Base-by-base conservation (phyloP, 2,329 filamentous ascomycete species). In the Pezicula carpinea region DNA sequence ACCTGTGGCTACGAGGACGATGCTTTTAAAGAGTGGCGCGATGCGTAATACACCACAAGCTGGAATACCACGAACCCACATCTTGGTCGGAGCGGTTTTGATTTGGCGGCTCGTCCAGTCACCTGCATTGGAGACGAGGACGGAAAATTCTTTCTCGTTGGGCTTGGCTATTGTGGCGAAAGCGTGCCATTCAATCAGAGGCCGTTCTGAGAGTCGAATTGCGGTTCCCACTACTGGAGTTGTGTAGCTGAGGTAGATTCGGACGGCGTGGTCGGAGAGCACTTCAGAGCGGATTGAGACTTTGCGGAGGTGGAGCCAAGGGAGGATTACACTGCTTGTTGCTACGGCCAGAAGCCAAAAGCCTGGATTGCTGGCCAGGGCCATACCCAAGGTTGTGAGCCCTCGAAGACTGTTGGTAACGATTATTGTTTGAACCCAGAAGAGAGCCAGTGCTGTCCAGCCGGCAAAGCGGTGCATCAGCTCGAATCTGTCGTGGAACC, bases 31-130 rank as follows among this genome's bases (percentile, higher is more conserved):
- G 22, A 89, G 71, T 0, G 77, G 75, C 31, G 84, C 80, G 47
- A 85, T 74, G 55, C 83, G 79, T 58, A 86, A 76, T 29, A 89
- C 82, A 34, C 85, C 85, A 50, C 76, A 80, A 3, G 81, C 75
- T 1, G 85, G 82, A 0, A 83, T 72, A 8, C 85, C 85, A 38
- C 83, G 79, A 5, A 84, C 79, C 81, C 82, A 90, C 39, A 89
- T 66, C 43, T 76, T 66, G 1, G 68, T 74, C 1, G 83, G 83
- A 2, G 80, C 79, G 40, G 75, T 71, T 40, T 73, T 67, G 65
- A 90, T 88, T 47, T 79, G 76, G 26, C 72, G 69, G 19, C 69
- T 69, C 1, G 86, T 90, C 85, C 86, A 90, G 66, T 90, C 85
- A 18, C 86, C 86, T 3, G 84, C 85, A 53, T 83, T 84, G 45